Evolutionary conservation across 306 rosid species (phyloP).

Genomic region (Inga leiocalycina): DNA sequence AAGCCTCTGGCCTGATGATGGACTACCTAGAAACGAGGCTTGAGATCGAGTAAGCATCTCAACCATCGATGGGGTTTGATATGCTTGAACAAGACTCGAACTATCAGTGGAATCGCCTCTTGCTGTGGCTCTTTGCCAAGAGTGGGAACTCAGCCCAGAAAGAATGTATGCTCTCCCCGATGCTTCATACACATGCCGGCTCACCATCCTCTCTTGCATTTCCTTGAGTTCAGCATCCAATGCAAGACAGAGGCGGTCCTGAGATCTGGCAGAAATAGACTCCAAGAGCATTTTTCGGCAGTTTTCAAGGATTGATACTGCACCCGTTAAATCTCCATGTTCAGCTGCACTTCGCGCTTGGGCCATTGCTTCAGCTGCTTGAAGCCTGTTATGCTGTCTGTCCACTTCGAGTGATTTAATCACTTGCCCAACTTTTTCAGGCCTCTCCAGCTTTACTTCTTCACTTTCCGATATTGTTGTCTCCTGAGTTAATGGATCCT

Average conservation of each 20-base stretch:
- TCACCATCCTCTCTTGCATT: slow-evolving; percentile 95
- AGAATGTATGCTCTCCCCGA: slow-evolving; percentile 97
- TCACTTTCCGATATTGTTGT: slow-evolving; percentile 57
- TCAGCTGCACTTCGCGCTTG: slow-evolving; percentile 83
- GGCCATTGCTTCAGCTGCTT: slow-evolving; percentile 92
- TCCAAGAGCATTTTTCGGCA: slow-evolving; percentile 67
- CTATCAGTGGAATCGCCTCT: slow-evolving; percentile 95
- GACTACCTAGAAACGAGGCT: slow-evolving; percentile 75
- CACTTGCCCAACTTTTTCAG: slow-evolving; percentile 51
- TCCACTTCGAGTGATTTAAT: slow-evolving; percentile 86
- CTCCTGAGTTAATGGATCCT: slow-evolving; percentile 81
- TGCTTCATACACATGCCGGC: slow-evolving; percentile 93
- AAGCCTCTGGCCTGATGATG: slow-evolving; percentile 83
- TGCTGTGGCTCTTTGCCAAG: slow-evolving; percentile 99
- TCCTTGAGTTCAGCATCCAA: slow-evolving; percentile 97
- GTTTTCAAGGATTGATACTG: slow-evolving; percentile 75
- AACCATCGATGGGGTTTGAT: slow-evolving; percentile 93
- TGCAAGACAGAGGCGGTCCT: slow-evolving; percentile 77
- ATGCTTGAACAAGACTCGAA: slow-evolving; percentile 82
- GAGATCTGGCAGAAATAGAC: slow-evolving; percentile 66
- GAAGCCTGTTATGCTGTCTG: slow-evolving; percentile 87
- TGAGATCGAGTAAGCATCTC: slow-evolving; percentile 99
- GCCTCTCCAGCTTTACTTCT: slow-evolving; percentile 76
- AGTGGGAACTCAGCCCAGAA: slow-evolving; percentile 96
- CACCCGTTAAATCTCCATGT: slow-evolving; percentile 72